Percentiles rank a stretch among this genome's conserved stretches.
Evolutionary conservation across 2,329 filamentous ascomycete species (phyloP).

Genomic region (Aspergillus uvarum): DNA sequence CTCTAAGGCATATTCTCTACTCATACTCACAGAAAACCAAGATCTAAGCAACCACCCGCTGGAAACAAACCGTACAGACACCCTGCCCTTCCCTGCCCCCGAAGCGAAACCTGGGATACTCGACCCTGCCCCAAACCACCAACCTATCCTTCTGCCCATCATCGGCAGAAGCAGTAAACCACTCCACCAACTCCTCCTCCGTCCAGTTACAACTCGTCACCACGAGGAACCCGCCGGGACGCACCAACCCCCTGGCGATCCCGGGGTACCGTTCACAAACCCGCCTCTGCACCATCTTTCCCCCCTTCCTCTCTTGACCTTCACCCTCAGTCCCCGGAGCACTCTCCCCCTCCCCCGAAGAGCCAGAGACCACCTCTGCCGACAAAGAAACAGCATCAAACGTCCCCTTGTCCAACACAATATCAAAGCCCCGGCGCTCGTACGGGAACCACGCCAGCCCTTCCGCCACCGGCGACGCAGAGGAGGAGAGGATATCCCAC

Average conservation of each 20-base stretch:
- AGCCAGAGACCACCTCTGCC: conserved; percentile 27
- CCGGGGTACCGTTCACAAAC: conserved; percentile 73
- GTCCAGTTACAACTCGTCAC: conserved; percentile 99
- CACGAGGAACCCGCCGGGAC: conserved; percentile 69
- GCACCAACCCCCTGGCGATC: conserved; percentile 67
- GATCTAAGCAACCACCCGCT: conserved; percentile 39
- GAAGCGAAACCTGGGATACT: conserved; percentile 86
- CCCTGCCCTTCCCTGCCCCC: conserved; percentile 85
- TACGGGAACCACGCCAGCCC: conserved; percentile 41
- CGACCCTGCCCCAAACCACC: conserved; percentile 64
- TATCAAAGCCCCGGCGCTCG: conserved; percentile 67
- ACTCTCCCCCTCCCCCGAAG: not conserved
- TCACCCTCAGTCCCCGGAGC: not conserved
- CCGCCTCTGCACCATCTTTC: conserved; percentile 46
- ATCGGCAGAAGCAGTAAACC: conserved; percentile 61
- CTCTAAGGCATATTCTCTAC: too few relatives aligned
- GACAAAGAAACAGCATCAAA: conserved; percentile 89
- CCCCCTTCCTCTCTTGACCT: conserved; percentile 24
- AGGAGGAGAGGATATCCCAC: conserved; percentile 63
- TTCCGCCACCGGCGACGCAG: not conserved
- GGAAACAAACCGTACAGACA: conserved; percentile 83
- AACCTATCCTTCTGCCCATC: conserved; percentile 44
- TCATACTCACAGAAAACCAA: not conserved
- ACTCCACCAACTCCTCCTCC: conserved; percentile 74
- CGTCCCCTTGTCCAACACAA: conserved; percentile 96